phyloP scores from a whole-genome alignment of 306 rosid species.

The Gillenia trifoliata region DNA sequence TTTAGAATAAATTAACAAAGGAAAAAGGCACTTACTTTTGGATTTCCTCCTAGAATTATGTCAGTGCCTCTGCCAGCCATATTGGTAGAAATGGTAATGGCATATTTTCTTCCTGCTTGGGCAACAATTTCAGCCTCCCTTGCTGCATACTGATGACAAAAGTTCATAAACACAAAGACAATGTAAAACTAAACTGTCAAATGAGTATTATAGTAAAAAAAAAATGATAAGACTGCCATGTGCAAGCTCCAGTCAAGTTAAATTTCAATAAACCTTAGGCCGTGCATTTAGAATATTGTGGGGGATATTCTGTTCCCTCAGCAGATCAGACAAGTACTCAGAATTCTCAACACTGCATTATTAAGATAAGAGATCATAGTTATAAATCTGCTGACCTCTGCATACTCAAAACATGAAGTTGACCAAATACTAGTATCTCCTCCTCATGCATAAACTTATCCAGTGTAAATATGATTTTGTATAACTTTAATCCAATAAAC shows the following conservation, averaged over 20 bases:
- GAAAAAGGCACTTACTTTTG: slow-evolving; percentile 58
- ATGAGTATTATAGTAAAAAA: not conserved
- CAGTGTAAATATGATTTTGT: not conserved
- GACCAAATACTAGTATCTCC: slow-evolving; percentile 12
- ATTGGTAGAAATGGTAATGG: slow-evolving; percentile 94
- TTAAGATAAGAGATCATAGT: slow-evolving; percentile 28
- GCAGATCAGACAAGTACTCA: slow-evolving; percentile 77
- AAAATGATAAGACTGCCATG: slow-evolving; percentile 10
- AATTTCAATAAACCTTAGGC: slow-evolving; percentile 61
- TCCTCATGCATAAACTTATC: not conserved
- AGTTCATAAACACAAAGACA: not conserved
- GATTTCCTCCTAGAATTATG: slow-evolving; percentile 98
- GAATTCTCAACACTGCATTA: slow-evolving; percentile 86
- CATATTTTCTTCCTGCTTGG: slow-evolving; percentile 91
- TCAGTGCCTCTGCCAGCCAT: slow-evolving; percentile 99
- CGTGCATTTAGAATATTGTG: slow-evolving; percentile 95
- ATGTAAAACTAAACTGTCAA: not conserved
- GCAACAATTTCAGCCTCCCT: slow-evolving; percentile 95
- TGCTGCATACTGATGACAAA: slow-evolving; percentile 73
- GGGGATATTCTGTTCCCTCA: slow-evolving; percentile 71
- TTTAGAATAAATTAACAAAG: not conserved
- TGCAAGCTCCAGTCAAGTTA: slow-evolving; percentile 12
- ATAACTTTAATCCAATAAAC: not conserved
- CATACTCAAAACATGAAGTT: slow-evolving; percentile 9
- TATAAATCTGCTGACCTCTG: slow-evolving; percentile 12